Percentiles rank a stretch among this genome's conserved stretches.
phyloP scores from a whole-genome alignment of 768 basidiomycete species.

The Paxillus rubicundulus region DNA sequence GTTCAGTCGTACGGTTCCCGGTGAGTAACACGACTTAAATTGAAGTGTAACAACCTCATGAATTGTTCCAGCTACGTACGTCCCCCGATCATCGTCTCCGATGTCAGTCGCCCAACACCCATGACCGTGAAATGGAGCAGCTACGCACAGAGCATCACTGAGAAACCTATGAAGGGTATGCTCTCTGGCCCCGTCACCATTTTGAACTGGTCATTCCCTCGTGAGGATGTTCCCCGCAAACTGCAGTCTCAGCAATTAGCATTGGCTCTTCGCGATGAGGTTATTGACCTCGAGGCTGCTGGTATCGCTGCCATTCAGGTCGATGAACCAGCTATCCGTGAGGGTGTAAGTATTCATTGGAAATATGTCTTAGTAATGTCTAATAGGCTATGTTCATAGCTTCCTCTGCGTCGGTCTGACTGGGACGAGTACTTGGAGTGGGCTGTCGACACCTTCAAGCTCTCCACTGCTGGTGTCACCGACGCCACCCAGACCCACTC shows the following conservation, averaged over 20 bases:
- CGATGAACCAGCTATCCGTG: conserved; percentile 99
- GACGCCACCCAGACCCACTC: conserved; percentile 96
- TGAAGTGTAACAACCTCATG: conserved; percentile 7
- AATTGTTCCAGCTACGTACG: conserved; percentile 74
- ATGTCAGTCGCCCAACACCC: conserved; percentile 86
- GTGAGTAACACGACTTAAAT: conserved; percentile 37
- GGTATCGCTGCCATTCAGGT: conserved; percentile 98
- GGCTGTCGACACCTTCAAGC: conserved; percentile 99
- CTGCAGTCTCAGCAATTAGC: conserved; percentile 98
- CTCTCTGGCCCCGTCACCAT: conserved; percentile 97
- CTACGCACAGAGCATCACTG: conserved; percentile 93
- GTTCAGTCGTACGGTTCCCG: conserved; percentile 99
- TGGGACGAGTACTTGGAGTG: conserved; percentile 96
- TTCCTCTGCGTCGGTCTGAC: conserved; percentile 93
- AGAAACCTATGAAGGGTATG: conserved; percentile 99
- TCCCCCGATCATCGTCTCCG: conserved; percentile 97
- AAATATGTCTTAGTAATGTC: neutral
- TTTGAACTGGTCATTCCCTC: conserved; percentile 99
- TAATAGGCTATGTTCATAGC: conserved; percentile 37
- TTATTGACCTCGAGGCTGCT: conserved; percentile 93
- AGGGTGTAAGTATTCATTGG: conserved; percentile 65
- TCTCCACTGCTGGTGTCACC: conserved; percentile 92
- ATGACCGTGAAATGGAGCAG: conserved; percentile 98
- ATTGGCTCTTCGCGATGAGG: conserved; percentile 96
- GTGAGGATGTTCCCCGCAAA: conserved; percentile 94